Evolutionary conservation across 1,139 yeast species (phyloP), one percentile per base, ranked within the genome.

Genomic region (Geotrichum restrictum): DNA sequence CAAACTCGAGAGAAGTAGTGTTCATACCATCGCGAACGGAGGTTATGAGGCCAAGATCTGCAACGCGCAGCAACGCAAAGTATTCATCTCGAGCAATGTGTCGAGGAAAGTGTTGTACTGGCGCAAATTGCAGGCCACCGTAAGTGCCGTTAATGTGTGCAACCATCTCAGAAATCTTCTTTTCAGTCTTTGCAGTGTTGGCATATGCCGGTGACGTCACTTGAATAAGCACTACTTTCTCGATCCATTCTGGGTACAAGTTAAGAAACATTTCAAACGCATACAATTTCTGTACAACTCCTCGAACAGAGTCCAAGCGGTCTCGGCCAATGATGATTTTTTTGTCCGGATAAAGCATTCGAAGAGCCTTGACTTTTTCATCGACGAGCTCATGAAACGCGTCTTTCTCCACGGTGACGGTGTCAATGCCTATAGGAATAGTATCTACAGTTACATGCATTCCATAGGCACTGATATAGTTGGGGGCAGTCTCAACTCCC

Each of bases 1-100:
- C 95, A 68, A 82, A 93, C 68, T 93, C 98, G 58, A 91, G 73
- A 0, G 96, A 87, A 0, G 98, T 93, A 11, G 97, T 89, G 70
- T 89, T 93, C 88, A 93, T 89, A 54, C 98, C 98, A 66, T 93
- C 98, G 66, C 98, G 81, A 31, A 91, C 85, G 2, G 95, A 84
- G 0, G 97, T 88, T 57, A 88, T 87, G 55, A 93, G 73, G 21
- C 96, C 93, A 60, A 93, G 73, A 66, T 93, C 98, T 0, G 98
- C 98, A 13, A 82, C 93, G 58, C 96, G 76, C 56, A 93, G 74
- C 52, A 94, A 72, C 0, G 98, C 96, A 58, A 87, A 75, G 67
- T 93, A 94, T 68, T 93, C 98, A 54, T 85, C 94, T 59, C 85
- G 83, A 34, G 85, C 91, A 59, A 93, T 80, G 64, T 95, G 81